Conservation (phyloP, 1,284 basidiomycete species). For the Fomitopsis palustris region DNA sequence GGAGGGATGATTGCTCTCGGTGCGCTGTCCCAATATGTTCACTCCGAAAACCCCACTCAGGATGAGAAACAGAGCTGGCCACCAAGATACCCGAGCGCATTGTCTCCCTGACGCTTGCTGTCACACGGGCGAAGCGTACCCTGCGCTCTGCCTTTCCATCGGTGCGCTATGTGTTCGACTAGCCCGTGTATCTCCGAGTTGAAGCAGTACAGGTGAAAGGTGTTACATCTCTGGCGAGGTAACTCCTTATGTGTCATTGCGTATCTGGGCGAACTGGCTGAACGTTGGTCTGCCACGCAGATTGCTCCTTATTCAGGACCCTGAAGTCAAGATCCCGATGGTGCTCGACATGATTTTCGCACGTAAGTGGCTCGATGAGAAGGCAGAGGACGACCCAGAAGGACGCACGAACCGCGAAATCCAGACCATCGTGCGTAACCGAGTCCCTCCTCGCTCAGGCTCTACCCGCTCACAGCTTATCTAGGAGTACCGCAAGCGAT, state of each 20-base stretch:
- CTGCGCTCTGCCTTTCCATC: conserved; percentile 55
- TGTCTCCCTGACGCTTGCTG: conserved; percentile 60
- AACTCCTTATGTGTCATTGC: neutral
- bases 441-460: neutral
- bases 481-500: conserved; percentile 51
- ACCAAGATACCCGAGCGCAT: conserved; percentile 65
- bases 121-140: conserved; percentile 64
- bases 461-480: neutral
- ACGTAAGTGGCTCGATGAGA: conserved; percentile 50
- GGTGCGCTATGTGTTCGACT: conserved; percentile 33
- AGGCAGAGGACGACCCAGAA: conserved; percentile 44
- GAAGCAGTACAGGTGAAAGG: conserved; percentile 39
- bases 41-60: neutral
- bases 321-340: conserved; percentile 47
- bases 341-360: conserved; percentile 64
- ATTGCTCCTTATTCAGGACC: conserved; percentile 46
- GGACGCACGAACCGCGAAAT: conserved; percentile 63
- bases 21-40: conserved; percentile 17
- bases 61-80: conserved; percentile 51
- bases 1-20: conserved; percentile 88
- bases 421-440: conserved; percentile 43
- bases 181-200: neutral
- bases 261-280: neutral
- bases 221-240: conserved; percentile 35
- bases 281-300: conserved; percentile 19